Percentiles rank a stretch among this genome's conserved stretches.
phyloP scores from a whole-genome alignment of 768 basidiomycete species.

The Boletus sp. region DNA sequence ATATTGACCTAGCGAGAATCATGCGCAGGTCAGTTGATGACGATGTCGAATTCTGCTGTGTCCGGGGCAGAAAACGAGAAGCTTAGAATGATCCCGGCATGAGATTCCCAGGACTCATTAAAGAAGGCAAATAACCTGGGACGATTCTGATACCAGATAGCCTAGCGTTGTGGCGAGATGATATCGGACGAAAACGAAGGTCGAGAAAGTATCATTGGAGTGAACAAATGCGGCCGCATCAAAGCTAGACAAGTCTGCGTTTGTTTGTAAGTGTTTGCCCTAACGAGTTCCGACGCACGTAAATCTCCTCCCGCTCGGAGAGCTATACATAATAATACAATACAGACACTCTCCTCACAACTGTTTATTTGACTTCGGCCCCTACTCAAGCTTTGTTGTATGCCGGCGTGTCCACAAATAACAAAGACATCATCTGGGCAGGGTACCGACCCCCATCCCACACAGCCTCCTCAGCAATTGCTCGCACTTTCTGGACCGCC shows the following conservation, averaged over 20 bases:
- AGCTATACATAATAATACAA: too few relatives aligned
- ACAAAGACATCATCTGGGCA: neutral
- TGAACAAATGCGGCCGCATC: too few relatives aligned
- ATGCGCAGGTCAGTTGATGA: neutral
- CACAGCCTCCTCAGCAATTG: slow-evolving; percentile 31
- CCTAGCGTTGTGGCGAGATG: neutral
- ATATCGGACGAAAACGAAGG: neutral
- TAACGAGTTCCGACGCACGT: too few relatives aligned
- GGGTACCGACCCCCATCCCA: slow-evolving; percentile 29
- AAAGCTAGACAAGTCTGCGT: too few relatives aligned
- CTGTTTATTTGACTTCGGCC: too few relatives aligned
- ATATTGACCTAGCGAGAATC: neutral
- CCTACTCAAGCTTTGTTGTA: neutral
- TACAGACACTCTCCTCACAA: neutral
- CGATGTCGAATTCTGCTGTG: neutral
- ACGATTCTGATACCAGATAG: neutral
- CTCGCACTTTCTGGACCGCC: slow-evolving; percentile 37
- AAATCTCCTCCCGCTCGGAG: too few relatives aligned
- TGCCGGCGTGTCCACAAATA: slow-evolving; percentile 24
- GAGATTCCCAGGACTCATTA: too few relatives aligned
- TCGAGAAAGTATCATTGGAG: neutral
- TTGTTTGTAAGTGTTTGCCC: too few relatives aligned
- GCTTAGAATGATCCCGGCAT: neutral
- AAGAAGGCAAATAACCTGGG: too few relatives aligned
- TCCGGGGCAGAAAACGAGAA: neutral